phyloP scores from a whole-genome alignment of 768 basidiomycete genomes.

The Exsudoporus frostii region DNA sequence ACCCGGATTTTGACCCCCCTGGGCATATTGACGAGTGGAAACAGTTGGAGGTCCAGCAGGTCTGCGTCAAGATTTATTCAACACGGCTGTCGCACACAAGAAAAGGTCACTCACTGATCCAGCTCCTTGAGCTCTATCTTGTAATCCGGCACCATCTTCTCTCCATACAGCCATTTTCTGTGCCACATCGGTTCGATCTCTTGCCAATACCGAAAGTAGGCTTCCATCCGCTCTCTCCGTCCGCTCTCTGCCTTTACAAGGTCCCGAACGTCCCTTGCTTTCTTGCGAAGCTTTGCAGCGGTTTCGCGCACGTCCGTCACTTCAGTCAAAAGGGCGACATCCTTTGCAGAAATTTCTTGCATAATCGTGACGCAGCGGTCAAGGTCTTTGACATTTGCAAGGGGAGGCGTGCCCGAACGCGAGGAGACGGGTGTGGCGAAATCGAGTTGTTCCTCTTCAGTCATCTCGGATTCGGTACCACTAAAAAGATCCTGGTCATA shows the following conservation, averaged over 20 bases:
- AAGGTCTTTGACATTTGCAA: constrained; percentile 17
- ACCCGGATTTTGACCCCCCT: not conserved
- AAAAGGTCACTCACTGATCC: constrained; percentile 4
- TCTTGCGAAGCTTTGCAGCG: constrained; percentile 19
- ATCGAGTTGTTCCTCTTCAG: constrained; percentile 16
- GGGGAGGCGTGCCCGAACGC: constrained; percentile 19
- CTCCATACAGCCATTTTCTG: constrained; percentile 25
- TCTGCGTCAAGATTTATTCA: not conserved
- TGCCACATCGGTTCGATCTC: constrained; percentile 23
- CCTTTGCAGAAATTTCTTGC: constrained; percentile 19
- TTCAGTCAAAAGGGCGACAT: constrained; percentile 13
- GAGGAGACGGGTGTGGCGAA: constrained; percentile 24
- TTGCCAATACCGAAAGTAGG: constrained; percentile 28
- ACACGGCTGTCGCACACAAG: not conserved
- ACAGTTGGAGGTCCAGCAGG: constrained; percentile 8
- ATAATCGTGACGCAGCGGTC: constrained; percentile 27
- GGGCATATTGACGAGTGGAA: not conserved
- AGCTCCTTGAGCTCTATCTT: not conserved
- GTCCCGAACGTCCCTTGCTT: constrained; percentile 22
- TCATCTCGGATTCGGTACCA: constrained; percentile 24
- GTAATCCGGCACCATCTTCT: not conserved
- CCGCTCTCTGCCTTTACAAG: constrained; percentile 22
- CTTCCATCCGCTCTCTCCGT: constrained; percentile 27
- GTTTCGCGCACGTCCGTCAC: constrained; percentile 7
- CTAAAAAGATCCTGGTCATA: constrained; percentile 14